These are phyloP conservation scores for Lyophyllum atratum DNA, from an alignment of 768 basidiomycete species.

Conservation along the genomic window DNA sequence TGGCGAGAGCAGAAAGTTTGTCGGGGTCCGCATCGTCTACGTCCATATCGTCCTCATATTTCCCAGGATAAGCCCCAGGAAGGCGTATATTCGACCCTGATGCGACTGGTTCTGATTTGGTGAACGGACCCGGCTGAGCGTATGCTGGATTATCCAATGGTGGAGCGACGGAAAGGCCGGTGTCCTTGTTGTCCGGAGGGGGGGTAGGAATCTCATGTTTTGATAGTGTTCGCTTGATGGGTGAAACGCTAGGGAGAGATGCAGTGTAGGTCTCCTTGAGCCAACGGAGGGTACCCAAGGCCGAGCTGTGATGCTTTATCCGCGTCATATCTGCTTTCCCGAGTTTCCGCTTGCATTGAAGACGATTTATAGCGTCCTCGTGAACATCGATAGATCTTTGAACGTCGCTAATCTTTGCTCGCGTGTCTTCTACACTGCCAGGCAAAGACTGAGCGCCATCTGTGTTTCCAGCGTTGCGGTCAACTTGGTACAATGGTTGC, in stretches of 20 bases:
- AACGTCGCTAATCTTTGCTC: slow-evolving; percentile 15
- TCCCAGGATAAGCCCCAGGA: neutral
- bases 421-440: slow-evolving; percentile 13
- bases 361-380: slow-evolving; percentile 12
- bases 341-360: slow-evolving; percentile 12
- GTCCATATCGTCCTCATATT: slow-evolving; percentile 4
- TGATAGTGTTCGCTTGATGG: slow-evolving; percentile 10
- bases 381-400: slow-evolving; percentile 9
- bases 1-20: slow-evolving; percentile 10
- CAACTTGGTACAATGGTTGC: slow-evolving; percentile 23
- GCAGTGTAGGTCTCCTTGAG: slow-evolving; percentile 15
- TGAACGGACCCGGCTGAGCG: neutral
- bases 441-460: neutral
- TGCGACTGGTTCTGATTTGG: slow-evolving; percentile 10
- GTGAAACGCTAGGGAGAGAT: slow-evolving; percentile 12
- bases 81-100: slow-evolving; percentile 20
- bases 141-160: neutral
- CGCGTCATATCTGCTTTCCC: slow-evolving; percentile 15
- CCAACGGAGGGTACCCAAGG: slow-evolving; percentile 11
- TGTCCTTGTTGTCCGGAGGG: neutral
- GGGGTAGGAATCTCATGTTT: neutral
- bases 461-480: neutral
- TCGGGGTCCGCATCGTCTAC: slow-evolving; percentile 18
- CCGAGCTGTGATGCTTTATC: neutral
- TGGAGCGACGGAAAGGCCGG: neutral